Conservation (phyloP, 1,284 basidiomycete species). For the Ustanciosporium gigantosporum region DNA sequence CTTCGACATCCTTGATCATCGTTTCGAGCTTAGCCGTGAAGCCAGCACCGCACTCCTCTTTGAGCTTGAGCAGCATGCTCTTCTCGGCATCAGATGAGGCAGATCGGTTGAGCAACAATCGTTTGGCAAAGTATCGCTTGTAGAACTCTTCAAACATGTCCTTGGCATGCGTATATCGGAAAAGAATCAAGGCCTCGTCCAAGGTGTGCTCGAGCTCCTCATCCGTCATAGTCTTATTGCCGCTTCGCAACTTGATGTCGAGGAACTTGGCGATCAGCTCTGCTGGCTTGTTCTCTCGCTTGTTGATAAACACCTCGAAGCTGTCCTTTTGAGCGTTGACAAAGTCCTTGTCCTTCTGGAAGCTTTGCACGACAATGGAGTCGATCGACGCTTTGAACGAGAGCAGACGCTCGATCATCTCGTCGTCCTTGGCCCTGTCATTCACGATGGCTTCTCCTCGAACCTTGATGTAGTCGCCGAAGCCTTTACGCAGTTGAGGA, state of each 20-base stretch:
- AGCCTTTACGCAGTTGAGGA: constrained; percentile 31
- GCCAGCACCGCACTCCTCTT: constrained; percentile 86
- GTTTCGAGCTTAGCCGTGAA: constrained; percentile 80
- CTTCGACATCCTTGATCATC: constrained; percentile 83
- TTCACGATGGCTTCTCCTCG: constrained; percentile 43
- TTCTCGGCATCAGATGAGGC: constrained; percentile 91
- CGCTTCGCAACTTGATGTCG: constrained; percentile 81
- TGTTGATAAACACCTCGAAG: constrained; percentile 80
- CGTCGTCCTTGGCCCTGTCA: constrained; percentile 46
- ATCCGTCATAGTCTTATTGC: constrained; percentile 76
- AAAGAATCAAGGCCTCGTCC: constrained; percentile 77
- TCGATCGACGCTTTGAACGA: constrained; percentile 47
- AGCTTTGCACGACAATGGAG: constrained; percentile 26
- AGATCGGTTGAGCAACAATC: constrained; percentile 80
- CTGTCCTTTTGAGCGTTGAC: constrained; percentile 67
- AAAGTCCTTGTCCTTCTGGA: constrained; percentile 53
- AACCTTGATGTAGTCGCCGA: constrained; percentile 37
- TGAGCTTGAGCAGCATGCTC: constrained; percentile 82
- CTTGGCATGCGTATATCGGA: constrained; percentile 73
- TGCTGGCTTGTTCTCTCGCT: constrained; percentile 81
- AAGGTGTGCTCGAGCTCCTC: constrained; percentile 72
- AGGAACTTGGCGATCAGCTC: constrained; percentile 92
- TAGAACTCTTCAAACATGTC: constrained; percentile 78
- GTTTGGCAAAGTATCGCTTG: constrained; percentile 82
- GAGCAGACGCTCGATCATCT: constrained; percentile 53